Evolutionary conservation across 768 basidiomycete genomes (phyloP), one percentile per base, ranked within the genome.

Genomic region (Boletellus ananas): DNA sequence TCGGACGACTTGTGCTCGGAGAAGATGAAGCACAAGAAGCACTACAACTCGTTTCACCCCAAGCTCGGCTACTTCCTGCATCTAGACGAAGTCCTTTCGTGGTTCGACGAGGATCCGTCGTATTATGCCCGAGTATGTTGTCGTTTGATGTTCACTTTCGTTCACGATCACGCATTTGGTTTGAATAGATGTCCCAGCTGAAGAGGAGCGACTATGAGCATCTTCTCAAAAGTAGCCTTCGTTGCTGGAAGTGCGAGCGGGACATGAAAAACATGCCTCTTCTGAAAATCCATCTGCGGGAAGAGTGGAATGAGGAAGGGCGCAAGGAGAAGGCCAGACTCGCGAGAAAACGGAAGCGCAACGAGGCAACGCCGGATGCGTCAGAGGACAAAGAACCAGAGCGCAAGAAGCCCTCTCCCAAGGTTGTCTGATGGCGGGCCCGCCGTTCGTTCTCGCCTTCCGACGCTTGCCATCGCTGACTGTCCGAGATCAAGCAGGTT

Each of bases 41-140:
- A 96, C 57, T 89, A 91, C 69, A 94, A 94, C 60, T 87, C 90
- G 6, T 96, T 94, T 70, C 85, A 88, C 59, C 93, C 93, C 0
- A 79, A 80, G 42, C 73, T 79, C 17, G 91, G 89, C 1, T 95
- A 91, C 70, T 94, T 95, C 69, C 61, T 94, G 3, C 79, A 83
- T 52, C 69, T 94, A 16, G 75, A 82, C 44, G 82, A 90, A 10
- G 85, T 95, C n/a, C 70, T 89, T 38, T 75, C 78, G 2, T 93
- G 91, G 91, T 85, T 90, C 52, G 87, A 87, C 25, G 79, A 79
- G 13, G 79, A 77, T 16, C 72, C 77, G 1, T 76, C 78, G 0
- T 84, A 75, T 60, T 84, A 73, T 58, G 60, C 67, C 16, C 68
- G 67, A 34, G 84, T 85, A 56, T 49, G 79, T 71, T 12, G 47